A percentile compares a stretch with the other conserved stretches of the same genome.
Evolutionary conservation across 2,329 filamentous ascomycete species (phyloP).

Genomic region (Chaetomium strumarium): DNA sequence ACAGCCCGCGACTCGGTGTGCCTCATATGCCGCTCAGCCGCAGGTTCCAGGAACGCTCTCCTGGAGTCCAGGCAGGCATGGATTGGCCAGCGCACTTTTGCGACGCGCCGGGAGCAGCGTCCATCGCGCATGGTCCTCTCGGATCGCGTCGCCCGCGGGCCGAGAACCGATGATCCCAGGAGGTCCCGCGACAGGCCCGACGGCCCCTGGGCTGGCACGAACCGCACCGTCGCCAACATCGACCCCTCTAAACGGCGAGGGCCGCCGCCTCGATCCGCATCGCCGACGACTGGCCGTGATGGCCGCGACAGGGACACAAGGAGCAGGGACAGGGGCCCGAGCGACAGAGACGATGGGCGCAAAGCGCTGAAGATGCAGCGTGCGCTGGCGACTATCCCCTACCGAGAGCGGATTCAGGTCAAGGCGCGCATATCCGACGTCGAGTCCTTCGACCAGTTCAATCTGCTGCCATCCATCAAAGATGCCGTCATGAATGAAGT

Average conservation of each 20-base stretch:
- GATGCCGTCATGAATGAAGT: conserved; percentile 67
- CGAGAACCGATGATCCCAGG: conserved; percentile 30
- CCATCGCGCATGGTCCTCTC: conserved; percentile 56
- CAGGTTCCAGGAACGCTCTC: conserved; percentile 10
- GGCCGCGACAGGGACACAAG: conserved; percentile 17
- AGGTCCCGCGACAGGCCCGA: conserved; percentile 36
- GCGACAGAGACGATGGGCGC: conserved; percentile 40
- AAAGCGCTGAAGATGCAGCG: conserved; percentile 95
- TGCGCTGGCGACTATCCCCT: conserved; percentile 68
- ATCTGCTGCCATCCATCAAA: conserved; percentile 65
- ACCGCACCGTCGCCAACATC: conserved; percentile 44
- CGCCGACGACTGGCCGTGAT: conserved; percentile 9
- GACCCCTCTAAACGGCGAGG: conserved; percentile 21
- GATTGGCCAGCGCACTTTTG: conserved; percentile 32
- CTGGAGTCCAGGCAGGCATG: conserved; percentile 28
- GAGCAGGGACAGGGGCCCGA: conserved; percentile 21
- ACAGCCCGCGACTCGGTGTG: conserved; percentile 25
- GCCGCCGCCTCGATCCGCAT: conserved; percentile 1
- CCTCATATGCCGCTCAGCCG: conserved; percentile 25
- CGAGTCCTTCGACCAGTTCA: conserved; percentile 75
- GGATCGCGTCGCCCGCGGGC: conserved; percentile 42
- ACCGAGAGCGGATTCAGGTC: conserved; percentile 54
- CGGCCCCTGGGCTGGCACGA: conserved; percentile 52
- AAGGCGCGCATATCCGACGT: conserved; percentile 57
- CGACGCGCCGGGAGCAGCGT: conserved; percentile 31